Evolutionary conservation across 2,329 filamentous ascomycete genomes (phyloP).

Genomic region (Clonostachys sp.): DNA sequence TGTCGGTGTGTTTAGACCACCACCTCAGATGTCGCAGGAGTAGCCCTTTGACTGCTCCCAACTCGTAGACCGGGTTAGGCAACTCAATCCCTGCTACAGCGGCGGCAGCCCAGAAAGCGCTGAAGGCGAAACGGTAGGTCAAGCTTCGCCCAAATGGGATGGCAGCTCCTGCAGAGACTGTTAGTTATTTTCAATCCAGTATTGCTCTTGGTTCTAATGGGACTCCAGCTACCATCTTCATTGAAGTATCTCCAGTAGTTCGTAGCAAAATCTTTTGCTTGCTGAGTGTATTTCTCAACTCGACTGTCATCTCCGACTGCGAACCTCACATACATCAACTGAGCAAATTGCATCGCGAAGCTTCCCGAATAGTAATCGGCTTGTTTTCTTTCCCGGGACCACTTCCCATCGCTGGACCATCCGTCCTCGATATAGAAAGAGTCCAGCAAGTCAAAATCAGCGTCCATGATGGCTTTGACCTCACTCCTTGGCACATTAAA

Average conservation of each 20-base stretch:
- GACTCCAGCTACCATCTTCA: constrained; percentile 22
- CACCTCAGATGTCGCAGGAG: constrained; percentile 43
- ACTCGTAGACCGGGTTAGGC: constrained; percentile 24
- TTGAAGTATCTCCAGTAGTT: constrained; percentile 45
- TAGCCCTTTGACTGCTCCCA: constrained; percentile 39
- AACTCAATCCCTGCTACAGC: constrained; percentile 34
- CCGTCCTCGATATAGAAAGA: constrained; percentile 36
- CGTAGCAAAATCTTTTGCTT: constrained; percentile 29
- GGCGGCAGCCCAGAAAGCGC: constrained; percentile 40
- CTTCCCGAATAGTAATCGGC: constrained; percentile 50
- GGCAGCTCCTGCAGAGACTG: constrained; percentile 28
- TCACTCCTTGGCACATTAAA: constrained; percentile 27
- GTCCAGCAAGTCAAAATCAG: constrained; percentile 36
- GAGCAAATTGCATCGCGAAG: constrained; percentile 47
- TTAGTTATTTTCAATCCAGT: neutral
- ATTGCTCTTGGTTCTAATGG: neutral
- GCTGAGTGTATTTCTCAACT: constrained; percentile 25
- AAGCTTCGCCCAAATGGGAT: constrained; percentile 48
- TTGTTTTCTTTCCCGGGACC: constrained; percentile 24
- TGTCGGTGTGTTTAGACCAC: constrained; percentile 34
- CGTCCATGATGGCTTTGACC: constrained; percentile 23
- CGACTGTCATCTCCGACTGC: constrained; percentile 32
- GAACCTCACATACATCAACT: constrained; percentile 39
- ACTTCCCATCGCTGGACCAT: constrained; percentile 42
- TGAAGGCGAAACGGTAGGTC: constrained; percentile 45